Percentiles rank a stretch among this genome's conserved stretches.
Conservation (phyloP, 2,329 filamentous ascomycete genomes). For the Colletotrichum graminicola region DNA sequence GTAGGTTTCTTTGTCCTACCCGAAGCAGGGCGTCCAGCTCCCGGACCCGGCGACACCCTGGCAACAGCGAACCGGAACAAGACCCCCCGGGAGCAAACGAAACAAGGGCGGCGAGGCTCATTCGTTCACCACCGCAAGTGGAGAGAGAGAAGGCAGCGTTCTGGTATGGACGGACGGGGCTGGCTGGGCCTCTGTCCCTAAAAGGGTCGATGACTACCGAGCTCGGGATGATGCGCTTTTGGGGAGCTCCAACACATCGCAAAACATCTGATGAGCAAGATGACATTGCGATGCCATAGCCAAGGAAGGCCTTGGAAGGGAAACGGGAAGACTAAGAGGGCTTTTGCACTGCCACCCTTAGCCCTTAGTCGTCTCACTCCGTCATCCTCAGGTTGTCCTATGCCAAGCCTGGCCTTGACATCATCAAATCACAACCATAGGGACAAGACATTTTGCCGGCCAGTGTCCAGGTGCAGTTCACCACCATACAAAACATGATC, state of each 20-base stretch:
- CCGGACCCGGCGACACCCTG: conserved; percentile 2
- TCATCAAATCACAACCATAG: conserved; percentile 29
- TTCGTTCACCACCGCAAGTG: conserved; percentile 1
- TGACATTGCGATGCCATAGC: background rate
- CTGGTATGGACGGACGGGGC: background rate
- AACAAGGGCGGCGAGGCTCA: conserved; percentile 4
- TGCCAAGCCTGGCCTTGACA: conserved; percentile 35
- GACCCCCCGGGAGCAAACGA: conserved; percentile 1
- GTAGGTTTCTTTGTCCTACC: background rate
- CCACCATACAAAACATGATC: conserved; percentile 5
- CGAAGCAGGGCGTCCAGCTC: background rate
- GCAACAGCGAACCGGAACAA: conserved; percentile 24
- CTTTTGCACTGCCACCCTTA: conserved; percentile 34
- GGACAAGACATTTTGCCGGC: background rate
- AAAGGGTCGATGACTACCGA: conserved; percentile 16
- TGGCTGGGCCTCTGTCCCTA: background rate
- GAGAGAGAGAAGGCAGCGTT: background rate
- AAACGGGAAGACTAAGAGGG: background rate
- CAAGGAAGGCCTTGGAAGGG: background rate
- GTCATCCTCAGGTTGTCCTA: background rate
- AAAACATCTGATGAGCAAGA: background rate
- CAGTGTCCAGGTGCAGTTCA: background rate
- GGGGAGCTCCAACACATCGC: background rate
- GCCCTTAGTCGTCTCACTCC: conserved; percentile 24
- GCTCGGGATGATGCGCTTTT: too few relatives aligned